These are phyloP conservation scores for Chionographis japonica DNA, from an alignment of 106 monocot genomes.

Conservation along the genomic window DNA sequence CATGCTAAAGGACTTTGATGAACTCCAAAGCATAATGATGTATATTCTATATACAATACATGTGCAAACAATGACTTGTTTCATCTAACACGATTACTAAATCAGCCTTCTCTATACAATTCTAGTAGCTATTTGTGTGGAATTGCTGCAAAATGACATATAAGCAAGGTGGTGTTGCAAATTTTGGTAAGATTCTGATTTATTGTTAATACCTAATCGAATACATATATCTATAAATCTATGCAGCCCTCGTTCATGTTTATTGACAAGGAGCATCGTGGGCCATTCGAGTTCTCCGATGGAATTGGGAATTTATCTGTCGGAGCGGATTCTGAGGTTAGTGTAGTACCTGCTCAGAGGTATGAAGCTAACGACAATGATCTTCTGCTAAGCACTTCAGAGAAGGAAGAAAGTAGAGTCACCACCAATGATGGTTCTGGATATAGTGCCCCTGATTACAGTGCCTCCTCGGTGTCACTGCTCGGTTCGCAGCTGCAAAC, in stretches of 20 bases:
- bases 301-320: constrained; percentile 63
- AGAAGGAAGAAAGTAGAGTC: constrained; percentile 76
- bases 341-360: constrained; percentile 45
- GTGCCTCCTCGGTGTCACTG: constrained; percentile 29
- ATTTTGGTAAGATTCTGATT: too few species aligned
- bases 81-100: too few species aligned
- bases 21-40: too few species aligned
- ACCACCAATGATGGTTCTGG: constrained; percentile 45
- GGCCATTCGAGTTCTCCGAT: constrained; percentile 81
- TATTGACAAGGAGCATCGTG: constrained; percentile 87
- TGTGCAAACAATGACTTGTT: too few species aligned
- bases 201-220: background rate
- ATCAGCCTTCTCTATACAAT: too few species aligned
- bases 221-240: background rate
- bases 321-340: constrained; percentile 37
- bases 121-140: too few species aligned
- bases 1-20: too few species aligned
- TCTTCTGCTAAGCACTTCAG: constrained; percentile 78
- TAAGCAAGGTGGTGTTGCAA: too few species aligned
- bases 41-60: too few species aligned
- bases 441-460: constrained; percentile 70
- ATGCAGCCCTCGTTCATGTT: constrained; percentile 94
- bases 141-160: too few species aligned
- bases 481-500: constrained; percentile 21
- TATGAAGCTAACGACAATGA: constrained; percentile 83